Base-by-base conservation (phyloP, 2,329 filamentous ascomycete species). In the Colletotrichum lupini region DNA sequence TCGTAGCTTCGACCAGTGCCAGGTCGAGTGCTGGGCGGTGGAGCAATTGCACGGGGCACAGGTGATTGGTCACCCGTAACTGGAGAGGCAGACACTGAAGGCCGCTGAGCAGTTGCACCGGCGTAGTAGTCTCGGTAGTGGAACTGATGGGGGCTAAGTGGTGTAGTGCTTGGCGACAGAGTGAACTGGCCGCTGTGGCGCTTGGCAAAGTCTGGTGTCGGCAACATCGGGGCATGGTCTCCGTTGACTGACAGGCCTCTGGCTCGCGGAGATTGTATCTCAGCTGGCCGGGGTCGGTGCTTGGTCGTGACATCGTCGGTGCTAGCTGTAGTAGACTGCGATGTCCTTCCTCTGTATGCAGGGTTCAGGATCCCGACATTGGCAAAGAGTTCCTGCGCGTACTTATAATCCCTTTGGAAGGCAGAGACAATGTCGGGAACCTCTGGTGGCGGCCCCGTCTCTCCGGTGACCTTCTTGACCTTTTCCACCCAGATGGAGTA, bases 401-500 rank as follows among this genome's bases (percentile, higher is more conserved):
- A 92, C 28, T 90, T 91, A 81, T 93, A 97, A 78, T 98, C 95
- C 19, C 90, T 90, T 64, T 92, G 89, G 87, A 97, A 98, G 12
- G 92, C 90, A 52, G 90, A 89, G 72, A 95, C 87, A 67, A 98
- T 94, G 58, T 96, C 92, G 55, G 90, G 84, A 22, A 95, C 81
- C 64, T 94, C 92, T 16, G 92, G 90, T 8, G 92, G 89, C 62
- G 92, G 86, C 14, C 87, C 84, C 60, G 87, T 86, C 66, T 93
- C 90, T 42, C 92, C 91, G 5, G 98, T 87, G 2, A 97, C 90
- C 9, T 90, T 88, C 76, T 90, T 91, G 75, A 98, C 89, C 85
- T 97, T 98, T 77, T 94, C 92, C 77, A 93, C 92, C 91, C 95
- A 95, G 52, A 94, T 91, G 68, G 88, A 88, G 80, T 92, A 95